Conservation (phyloP, 495 filamentous ascomycete genomes). For the Apodospora peruviana region DNA sequence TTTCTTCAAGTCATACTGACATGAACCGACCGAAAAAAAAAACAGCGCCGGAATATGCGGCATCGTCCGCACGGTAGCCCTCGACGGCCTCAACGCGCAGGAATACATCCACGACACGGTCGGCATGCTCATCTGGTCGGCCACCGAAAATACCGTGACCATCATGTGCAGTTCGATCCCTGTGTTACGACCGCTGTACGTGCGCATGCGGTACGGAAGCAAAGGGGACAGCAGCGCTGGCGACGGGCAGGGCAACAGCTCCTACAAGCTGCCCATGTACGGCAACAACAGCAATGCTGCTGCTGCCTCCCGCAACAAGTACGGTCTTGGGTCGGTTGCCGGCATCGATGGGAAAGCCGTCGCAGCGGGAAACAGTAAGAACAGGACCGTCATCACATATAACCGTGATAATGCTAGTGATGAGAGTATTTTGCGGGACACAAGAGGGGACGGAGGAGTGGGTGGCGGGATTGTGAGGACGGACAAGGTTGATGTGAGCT, state of each 20-base stretch:
- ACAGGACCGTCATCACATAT: slow-evolving; percentile 3
- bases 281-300: slow-evolving; percentile 1
- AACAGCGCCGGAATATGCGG: slow-evolving; percentile 7
- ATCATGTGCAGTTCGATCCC: slow-evolving; percentile 10
- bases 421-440: slow-evolving; percentile 1
- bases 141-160: slow-evolving; percentile 9
- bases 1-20: background rate
- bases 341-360: background rate
- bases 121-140: slow-evolving; percentile 10
- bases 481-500: background rate
- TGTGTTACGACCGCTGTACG: slow-evolving; percentile 10
- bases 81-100: slow-evolving; percentile 5
- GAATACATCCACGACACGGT: slow-evolving; percentile 12
- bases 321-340: background rate
- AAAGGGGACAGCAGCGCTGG: background rate
- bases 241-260: background rate
- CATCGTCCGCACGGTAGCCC: slow-evolving; percentile 10
- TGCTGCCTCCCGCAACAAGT: slow-evolving; percentile 1
- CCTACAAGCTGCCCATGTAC: slow-evolving; percentile 4
- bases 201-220: slow-evolving; percentile 1
- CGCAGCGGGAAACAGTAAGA: background rate
- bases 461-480: slow-evolving; percentile 1
- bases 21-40: background rate
- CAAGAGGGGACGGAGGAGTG: background rate
- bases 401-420: slow-evolving; percentile 4